Evolutionary conservation across 1,139 yeast species (phyloP).

Genomic region (Geotrichum phurueaensis): DNA sequence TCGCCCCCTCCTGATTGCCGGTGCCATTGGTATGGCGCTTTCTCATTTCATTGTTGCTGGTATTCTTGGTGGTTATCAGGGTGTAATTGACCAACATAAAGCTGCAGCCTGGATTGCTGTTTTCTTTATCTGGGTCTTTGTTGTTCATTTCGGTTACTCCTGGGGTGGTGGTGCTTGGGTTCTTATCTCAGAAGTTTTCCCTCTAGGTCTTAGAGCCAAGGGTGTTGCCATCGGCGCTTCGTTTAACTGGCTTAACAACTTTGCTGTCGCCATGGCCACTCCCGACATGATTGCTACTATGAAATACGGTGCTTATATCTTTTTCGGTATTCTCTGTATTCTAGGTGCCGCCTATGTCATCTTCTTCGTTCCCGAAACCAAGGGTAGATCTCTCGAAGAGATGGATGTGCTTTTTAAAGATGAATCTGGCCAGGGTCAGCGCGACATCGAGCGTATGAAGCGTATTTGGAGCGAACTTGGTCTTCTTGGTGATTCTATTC

Average conservation of each 20-base stretch:
- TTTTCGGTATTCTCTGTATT: conserved; percentile 35
- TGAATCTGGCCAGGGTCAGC: conserved; percentile 14
- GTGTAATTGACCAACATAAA: conserved; percentile 17
- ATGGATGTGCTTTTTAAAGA: conserved; percentile 41
- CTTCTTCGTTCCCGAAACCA: conserved; percentile 45
- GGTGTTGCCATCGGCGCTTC: conserved; percentile 70
- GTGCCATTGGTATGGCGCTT: conserved; percentile 45
- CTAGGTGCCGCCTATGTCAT: conserved; percentile 32
- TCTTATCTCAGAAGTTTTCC: conserved; percentile 65
- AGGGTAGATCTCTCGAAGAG: conserved; percentile 45
- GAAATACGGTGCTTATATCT: conserved; percentile 45
- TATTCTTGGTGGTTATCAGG: conserved; percentile 29
- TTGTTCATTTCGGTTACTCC: conserved; percentile 66
- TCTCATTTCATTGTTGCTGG: conserved; percentile 35
- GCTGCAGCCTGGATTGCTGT: conserved; percentile 51
- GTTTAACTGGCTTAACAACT: conserved; percentile 76
- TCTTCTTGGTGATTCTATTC: conserved; percentile 18
- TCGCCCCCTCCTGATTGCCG: conserved; percentile 46
- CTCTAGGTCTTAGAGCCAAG: conserved; percentile 66
- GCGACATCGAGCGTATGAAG: conserved; percentile 21
- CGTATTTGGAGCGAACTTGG: conserved; percentile 22
- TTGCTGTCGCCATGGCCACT: conserved; percentile 64
- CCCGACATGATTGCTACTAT: conserved; percentile 53
- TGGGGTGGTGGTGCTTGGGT: conserved; percentile 87
- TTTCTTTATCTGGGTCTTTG: conserved; percentile 64